Base-by-base conservation (phyloP, 1,284 basidiomycete genomes). In the Irpex sp. region DNA sequence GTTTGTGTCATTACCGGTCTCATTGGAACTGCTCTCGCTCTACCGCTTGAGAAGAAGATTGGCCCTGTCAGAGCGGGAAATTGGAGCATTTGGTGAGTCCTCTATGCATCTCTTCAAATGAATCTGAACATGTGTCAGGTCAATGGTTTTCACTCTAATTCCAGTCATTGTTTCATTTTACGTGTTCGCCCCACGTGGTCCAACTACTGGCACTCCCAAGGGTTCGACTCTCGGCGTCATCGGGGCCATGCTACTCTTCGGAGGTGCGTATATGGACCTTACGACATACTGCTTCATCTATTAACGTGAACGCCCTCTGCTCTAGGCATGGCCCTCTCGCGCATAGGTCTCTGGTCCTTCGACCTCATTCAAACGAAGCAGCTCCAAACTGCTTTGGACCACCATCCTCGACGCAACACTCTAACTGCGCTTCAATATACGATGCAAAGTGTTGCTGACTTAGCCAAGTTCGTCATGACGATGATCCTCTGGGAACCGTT, bases 301-400 rank as follows among this genome's bases (percentile, higher is more conserved):
- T 1, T 36, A 9, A 56, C 31, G 4, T 34, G 11, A 17, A 11
- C 34, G 7, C 5, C 5, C 19, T 8, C 37, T 6, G 3, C 17
- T 17, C 1, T 65, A 74, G 81, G 82, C 3, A 78, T 85, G 74
- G 81, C 82, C 11, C 66, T 81, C 1, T 81, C 79, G 0, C 73
- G 83, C 5, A 77, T 83, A 36, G 82, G 82, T 0, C 72, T 85
- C 0, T 85, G 82, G 82, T 75, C 78, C 0, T 85, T 84, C 66
- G 83, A 84, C 65, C 75, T 85, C 7, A 76, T 77, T 26, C 82
- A 85, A 63, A 73, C 82, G 21, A 79, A 82, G 55, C 77, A 82
- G 59, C 72, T 83, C n/a, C 81, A 82, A 68, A 71, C 75, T 19
- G 75, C 77, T 1, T 74, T 82, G 11, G 73, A 72, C 6, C 60